Evolutionary conservation across 805 yeast species (phyloP).

Genomic region (Yamadazyma endophytica): DNA sequence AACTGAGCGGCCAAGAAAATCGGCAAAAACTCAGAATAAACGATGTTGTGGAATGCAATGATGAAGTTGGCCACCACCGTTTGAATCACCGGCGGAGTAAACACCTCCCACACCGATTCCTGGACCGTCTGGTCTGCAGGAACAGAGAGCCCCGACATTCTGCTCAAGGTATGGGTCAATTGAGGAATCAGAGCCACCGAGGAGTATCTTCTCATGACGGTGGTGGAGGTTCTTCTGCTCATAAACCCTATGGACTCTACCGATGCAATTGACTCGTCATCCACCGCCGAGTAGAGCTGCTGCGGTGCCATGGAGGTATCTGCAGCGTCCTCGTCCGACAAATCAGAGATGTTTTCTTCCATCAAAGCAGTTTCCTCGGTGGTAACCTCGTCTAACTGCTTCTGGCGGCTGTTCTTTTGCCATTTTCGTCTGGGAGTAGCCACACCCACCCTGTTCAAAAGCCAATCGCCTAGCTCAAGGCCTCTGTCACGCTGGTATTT

Average conservation of each 20-base stretch:
- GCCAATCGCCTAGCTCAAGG: constrained; percentile 33
- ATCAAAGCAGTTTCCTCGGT: background rate
- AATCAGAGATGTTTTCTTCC: background rate
- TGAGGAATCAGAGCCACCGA: constrained; percentile 5
- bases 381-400: background rate
- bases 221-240: constrained; percentile 16
- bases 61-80: constrained; percentile 32
- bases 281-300: constrained; percentile 7
- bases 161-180: constrained; percentile 8
- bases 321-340: background rate
- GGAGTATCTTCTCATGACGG: constrained; percentile 16
- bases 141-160: constrained; percentile 10
- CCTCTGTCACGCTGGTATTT: constrained; percentile 26
- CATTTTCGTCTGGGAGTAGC: constrained; percentile 26
- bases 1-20: constrained; percentile 31
- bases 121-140: too few species aligned
- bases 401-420: constrained; percentile 9
- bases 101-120: constrained; percentile 11
- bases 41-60: constrained; percentile 27
- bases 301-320: constrained; percentile 4
- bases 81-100: constrained; percentile 28
- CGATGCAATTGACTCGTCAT: constrained; percentile 4
- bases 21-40: constrained; percentile 34
- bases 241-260: constrained; percentile 5
- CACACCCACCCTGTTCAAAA: constrained; percentile 22